phyloP scores from a whole-genome alignment of 106 monocot genomes.

The Dioscorea alata region DNA sequence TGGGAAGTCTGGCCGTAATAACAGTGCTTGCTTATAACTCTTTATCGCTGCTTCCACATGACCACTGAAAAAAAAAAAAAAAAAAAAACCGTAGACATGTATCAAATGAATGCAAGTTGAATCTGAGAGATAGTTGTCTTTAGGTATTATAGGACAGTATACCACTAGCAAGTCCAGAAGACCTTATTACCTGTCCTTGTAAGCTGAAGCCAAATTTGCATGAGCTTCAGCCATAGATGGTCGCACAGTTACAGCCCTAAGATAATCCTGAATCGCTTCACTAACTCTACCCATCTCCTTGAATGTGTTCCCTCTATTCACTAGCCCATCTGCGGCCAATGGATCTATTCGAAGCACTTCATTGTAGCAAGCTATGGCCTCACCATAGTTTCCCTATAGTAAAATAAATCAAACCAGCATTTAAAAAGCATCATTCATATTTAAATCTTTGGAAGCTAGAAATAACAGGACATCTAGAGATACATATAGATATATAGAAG shows the following conservation, averaged over 20 bases:
- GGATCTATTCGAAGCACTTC: constrained; percentile 98
- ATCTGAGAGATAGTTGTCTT: too few relatives aligned
- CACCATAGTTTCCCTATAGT: constrained; percentile 78
- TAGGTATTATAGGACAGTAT: not conserved
- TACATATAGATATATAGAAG: not conserved
- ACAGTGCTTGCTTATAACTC: constrained; percentile 80
- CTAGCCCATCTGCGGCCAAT: constrained; percentile 88
- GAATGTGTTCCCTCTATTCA: constrained; percentile 94
- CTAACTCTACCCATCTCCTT: constrained; percentile 92
- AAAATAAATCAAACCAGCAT: not conserved
- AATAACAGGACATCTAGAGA: not conserved
- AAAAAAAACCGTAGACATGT: not conserved
- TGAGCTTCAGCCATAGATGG: constrained; percentile 98
- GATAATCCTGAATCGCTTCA: constrained; percentile 96
- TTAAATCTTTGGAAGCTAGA: not conserved
- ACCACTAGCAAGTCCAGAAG: not conserved
- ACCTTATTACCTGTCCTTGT: constrained; percentile 70
- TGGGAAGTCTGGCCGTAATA: constrained; percentile 83
- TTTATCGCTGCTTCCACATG: constrained; percentile 82
- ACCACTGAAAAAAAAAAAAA: constrained; percentile 45
- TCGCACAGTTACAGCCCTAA: constrained; percentile 68
- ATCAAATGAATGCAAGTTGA: too few relatives aligned
- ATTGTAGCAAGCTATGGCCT: constrained; percentile 91
- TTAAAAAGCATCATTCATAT: not conserved
- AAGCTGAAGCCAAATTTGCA: constrained; percentile 97